A percentile compares a stretch with the other conserved stretches of the same genome.
Conservation (phyloP, 148 eudicot genomes). For the Amaranthus cruentus region DNA sequence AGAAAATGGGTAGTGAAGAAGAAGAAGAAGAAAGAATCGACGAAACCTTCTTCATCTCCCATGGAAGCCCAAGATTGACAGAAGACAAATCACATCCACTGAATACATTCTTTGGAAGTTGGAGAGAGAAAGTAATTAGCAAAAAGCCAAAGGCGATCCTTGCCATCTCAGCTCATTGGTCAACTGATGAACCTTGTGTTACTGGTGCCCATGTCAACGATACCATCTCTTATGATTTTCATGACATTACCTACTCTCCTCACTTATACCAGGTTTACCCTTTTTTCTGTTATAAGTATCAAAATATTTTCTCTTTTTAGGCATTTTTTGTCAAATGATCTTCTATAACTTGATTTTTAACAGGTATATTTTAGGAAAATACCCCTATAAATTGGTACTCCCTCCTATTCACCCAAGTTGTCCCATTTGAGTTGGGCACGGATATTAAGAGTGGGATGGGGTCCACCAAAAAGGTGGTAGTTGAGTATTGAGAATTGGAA, state of each 20-base stretch:
- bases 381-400: too few species aligned
- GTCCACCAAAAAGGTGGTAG: too few species aligned
- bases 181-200: conserved; percentile 46
- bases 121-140: conserved; percentile 30
- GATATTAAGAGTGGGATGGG: too few species aligned
- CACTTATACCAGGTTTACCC: conserved; percentile 46
- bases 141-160: conserved; percentile 41
- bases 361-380: not conserved
- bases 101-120: conserved; percentile 36
- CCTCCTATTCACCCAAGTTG: too few species aligned
- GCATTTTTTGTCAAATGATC: too few species aligned
- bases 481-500: too few species aligned
- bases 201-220: conserved; percentile 38
- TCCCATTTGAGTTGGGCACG: too few species aligned
- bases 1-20: not conserved
- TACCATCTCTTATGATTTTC: conserved; percentile 48
- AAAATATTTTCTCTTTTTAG: too few species aligned
- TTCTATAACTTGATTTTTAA: not conserved
- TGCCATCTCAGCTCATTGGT: conserved; percentile 61
- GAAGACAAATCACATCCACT: conserved; percentile 50
- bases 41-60: conserved; percentile 50
- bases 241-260: conserved; percentile 36
- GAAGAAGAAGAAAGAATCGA: conserved; percentile 6
- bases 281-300: not conserved
- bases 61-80: conserved; percentile 51